Evolutionary conservation across 2,329 filamentous ascomycete species (phyloP).

Genomic region (Ophiocordyceps camponoti-rufipedis): DNA sequence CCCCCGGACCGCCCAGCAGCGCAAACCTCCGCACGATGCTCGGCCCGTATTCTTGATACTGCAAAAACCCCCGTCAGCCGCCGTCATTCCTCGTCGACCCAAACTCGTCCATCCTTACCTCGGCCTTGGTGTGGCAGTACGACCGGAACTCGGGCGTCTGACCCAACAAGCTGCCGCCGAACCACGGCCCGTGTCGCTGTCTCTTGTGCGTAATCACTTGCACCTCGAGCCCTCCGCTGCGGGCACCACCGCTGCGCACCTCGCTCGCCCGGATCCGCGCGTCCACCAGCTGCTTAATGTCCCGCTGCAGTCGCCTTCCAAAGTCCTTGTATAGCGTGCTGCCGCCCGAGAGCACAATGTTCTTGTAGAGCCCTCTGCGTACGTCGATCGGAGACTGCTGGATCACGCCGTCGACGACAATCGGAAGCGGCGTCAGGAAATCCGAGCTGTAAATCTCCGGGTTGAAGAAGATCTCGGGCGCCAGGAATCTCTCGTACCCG

Average conservation of each 20-base stretch:
- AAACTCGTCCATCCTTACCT: conserved; percentile 23
- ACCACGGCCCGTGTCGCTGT: conserved; percentile 95
- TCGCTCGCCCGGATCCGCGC: conserved; percentile 85
- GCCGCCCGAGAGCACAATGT: conserved; percentile 93
- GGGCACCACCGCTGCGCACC: conserved; percentile 75
- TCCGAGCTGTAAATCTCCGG: conserved; percentile 98
- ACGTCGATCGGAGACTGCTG: conserved; percentile 97
- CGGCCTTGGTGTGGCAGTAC: conserved; percentile 89
- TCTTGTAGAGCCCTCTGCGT: conserved; percentile 93
- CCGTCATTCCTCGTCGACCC: neutral
- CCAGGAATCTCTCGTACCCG: conserved; percentile 93
- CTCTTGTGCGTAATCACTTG: conserved; percentile 96
- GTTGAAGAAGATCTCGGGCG: conserved; percentile 99
- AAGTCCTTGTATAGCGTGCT: conserved; percentile 99
- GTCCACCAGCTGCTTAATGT: conserved; percentile 92
- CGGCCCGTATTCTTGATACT: conserved; percentile 92
- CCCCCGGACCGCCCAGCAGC: conserved; percentile 77
- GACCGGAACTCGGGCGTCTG: conserved; percentile 97
- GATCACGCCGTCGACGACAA: conserved; percentile 89
- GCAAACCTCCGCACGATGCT: conserved; percentile 92
- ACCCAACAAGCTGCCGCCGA: conserved; percentile 86
- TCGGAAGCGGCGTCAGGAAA: conserved; percentile 87
- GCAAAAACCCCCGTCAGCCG: conserved; percentile 8
- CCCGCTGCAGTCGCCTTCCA: conserved; percentile 82
- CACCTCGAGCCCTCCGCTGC: conserved; percentile 85